A percentile compares a stretch with the other conserved stretches of the same genome.
Evolutionary conservation across 2,329 filamentous ascomycete species (phyloP).

Genomic region (Colletotrichum sp.): DNA sequence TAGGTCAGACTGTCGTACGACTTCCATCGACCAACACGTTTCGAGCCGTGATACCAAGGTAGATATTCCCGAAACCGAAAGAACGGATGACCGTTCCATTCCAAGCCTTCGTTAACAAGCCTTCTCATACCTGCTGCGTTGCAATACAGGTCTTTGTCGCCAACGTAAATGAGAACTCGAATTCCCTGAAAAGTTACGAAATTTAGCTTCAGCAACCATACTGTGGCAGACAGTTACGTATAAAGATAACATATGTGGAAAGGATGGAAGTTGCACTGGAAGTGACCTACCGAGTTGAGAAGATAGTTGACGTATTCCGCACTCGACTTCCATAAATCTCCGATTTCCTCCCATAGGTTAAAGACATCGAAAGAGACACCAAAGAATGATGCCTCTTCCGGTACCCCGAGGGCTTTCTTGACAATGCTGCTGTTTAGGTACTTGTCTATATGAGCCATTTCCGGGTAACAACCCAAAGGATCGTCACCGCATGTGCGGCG

Average conservation of each 20-base stretch:
- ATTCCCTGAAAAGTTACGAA: background rate
- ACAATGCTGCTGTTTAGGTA: background rate
- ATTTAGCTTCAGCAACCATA: background rate
- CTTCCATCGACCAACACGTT: background rate
- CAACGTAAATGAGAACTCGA: background rate
- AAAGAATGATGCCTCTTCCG: background rate
- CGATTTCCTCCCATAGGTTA: background rate
- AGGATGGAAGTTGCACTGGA: accelerated
- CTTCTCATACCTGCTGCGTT: background rate
- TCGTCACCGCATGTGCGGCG: background rate
- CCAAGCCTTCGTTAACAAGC: background rate
- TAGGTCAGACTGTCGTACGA: background rate
- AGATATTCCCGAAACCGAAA: background rate
- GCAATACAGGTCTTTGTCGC: conserved; percentile 3
- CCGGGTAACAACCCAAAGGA: background rate
- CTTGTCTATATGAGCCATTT: background rate
- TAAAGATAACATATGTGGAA: background rate
- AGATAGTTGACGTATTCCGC: background rate
- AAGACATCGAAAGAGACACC: background rate
- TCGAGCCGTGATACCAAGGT: background rate
- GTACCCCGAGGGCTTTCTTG: background rate
- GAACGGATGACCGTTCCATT: background rate
- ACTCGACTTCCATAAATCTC: conserved; percentile 2
- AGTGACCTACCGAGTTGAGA: background rate
- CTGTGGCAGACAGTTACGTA: background rate